Evolutionary conservation across 352 stramenopile genomes (phyloP).

Genomic region (Phytophthora aleatoria): DNA sequence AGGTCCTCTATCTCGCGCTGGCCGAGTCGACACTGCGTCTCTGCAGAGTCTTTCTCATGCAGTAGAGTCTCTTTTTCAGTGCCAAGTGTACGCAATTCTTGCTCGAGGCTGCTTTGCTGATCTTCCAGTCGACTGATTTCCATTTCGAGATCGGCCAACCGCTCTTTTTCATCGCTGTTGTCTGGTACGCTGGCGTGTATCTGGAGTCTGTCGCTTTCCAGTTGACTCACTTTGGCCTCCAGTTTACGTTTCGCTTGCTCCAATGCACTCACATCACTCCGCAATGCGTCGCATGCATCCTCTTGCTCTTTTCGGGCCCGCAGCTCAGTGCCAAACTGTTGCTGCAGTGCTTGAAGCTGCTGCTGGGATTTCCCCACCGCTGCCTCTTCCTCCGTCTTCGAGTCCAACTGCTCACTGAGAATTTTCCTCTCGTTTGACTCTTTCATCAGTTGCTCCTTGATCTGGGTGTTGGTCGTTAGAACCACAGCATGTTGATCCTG

Average conservation of each 20-base stretch:
- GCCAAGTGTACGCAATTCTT: slow-evolving; percentile 21
- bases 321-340: slow-evolving; percentile 20
- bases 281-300: slow-evolving; percentile 13
- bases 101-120: slow-evolving; percentile 18
- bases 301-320: slow-evolving; percentile 25
- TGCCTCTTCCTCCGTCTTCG: slow-evolving; percentile 10
- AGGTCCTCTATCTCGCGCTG: slow-evolving; percentile 19
- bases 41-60: slow-evolving; percentile 14
- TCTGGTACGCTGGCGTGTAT: slow-evolving; percentile 19
- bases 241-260: slow-evolving; percentile 24
- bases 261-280: slow-evolving; percentile 18
- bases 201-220: slow-evolving; percentile 34
- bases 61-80: slow-evolving; percentile 17
- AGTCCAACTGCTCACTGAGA: slow-evolving; percentile 46
- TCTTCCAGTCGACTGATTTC: slow-evolving; percentile 32
- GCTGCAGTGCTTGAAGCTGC: slow-evolving; percentile 21
- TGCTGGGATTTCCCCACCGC: slow-evolving; percentile 15
- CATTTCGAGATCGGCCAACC: slow-evolving; percentile 28
- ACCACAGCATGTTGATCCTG: slow-evolving; percentile 47
- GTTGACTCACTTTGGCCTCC: slow-evolving; percentile 17
- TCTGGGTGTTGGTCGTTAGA: slow-evolving; percentile 48
- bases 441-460: slow-evolving; percentile 62
- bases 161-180: slow-evolving; percentile 7
- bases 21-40: slow-evolving; percentile 4
- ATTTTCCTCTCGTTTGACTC: slow-evolving; percentile 52